Conservation (phyloP, 1,284 basidiomycete genomes). For the Cryptococcus maquisensis region DNA sequence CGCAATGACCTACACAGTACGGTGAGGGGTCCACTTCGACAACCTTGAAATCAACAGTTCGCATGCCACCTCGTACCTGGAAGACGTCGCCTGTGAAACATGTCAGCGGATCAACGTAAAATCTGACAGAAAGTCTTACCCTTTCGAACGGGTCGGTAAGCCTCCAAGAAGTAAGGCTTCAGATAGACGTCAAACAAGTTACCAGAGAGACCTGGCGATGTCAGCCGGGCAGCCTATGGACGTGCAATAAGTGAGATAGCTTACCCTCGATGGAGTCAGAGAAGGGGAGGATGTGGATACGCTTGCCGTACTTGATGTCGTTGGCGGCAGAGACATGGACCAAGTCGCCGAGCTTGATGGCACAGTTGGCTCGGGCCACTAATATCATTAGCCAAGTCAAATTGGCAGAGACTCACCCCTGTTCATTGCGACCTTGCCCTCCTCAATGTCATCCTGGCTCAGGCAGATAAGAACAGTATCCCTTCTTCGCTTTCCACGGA, state of each 20-base stretch:
- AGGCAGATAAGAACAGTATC: constrained; percentile 95
- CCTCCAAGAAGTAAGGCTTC: constrained; percentile 99
- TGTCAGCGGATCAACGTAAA: neutral
- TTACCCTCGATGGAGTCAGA: constrained; percentile 93
- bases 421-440: constrained; percentile 97
- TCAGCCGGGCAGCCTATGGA: neutral
- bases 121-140: constrained; percentile 49
- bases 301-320: constrained; percentile 99
- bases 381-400: neutral
- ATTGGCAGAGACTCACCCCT: constrained; percentile 55
- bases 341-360: constrained; percentile 95
- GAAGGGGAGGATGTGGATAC: constrained; percentile 90
- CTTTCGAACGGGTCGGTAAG: constrained; percentile 45
- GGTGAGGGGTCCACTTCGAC: constrained; percentile 42
- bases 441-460: constrained; percentile 92
- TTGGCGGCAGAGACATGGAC: constrained; percentile 92
- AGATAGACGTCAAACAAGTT: constrained; percentile 99
- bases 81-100: constrained; percentile 82
- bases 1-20: constrained; percentile 31
- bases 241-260: neutral
- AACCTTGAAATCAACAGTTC: constrained; percentile 96
- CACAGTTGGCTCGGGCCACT: constrained; percentile 96
- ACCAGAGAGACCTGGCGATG: constrained; percentile 65
- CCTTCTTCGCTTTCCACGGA: constrained; percentile 84
- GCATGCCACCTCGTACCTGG: constrained; percentile 95